Conservation (phyloP, 441 rosid species). For the Flueggea neowawraea region DNA sequence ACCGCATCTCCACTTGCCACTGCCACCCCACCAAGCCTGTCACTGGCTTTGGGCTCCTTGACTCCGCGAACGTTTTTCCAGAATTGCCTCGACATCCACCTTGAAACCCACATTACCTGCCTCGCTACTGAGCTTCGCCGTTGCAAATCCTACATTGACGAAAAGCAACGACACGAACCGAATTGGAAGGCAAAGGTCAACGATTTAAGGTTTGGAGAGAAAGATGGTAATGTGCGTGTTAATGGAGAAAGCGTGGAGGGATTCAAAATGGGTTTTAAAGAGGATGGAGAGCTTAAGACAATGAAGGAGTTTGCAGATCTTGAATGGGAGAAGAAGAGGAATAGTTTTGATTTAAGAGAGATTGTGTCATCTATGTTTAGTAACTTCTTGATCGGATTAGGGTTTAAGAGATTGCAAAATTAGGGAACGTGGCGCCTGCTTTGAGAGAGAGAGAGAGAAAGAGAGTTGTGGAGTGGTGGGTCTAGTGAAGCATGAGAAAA, state of each 20-base stretch:
- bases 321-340: constrained; percentile 46
- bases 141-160: constrained; percentile 76
- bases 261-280: too few relatives aligned
- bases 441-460: too few relatives aligned
- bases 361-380: constrained; percentile 72
- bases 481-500: too few relatives aligned
- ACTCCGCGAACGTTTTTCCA: constrained; percentile 96
- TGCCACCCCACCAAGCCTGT: constrained; percentile 73
- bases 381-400: too few relatives aligned
- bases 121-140: constrained; percentile 82
- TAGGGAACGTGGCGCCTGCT: too few relatives aligned
- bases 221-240: too few relatives aligned
- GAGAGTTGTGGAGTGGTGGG: too few relatives aligned
- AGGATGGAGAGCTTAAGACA: too few relatives aligned
- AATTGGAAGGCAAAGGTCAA: constrained; percentile 46
- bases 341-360: constrained; percentile 47
- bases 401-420: too few relatives aligned
- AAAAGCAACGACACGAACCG: constrained; percentile 34
- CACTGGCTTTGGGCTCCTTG: constrained; percentile 95
- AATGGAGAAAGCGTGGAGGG: too few relatives aligned
- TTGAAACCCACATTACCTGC: constrained; percentile 40
- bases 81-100: constrained; percentile 46
- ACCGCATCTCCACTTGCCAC: too few relatives aligned
- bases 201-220: constrained; percentile 26
- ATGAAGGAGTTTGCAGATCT: constrained; percentile 29